Evolutionary conservation across 2,329 filamentous ascomycete species (phyloP).

Genomic region (Mycocentrospora acerina): DNA sequence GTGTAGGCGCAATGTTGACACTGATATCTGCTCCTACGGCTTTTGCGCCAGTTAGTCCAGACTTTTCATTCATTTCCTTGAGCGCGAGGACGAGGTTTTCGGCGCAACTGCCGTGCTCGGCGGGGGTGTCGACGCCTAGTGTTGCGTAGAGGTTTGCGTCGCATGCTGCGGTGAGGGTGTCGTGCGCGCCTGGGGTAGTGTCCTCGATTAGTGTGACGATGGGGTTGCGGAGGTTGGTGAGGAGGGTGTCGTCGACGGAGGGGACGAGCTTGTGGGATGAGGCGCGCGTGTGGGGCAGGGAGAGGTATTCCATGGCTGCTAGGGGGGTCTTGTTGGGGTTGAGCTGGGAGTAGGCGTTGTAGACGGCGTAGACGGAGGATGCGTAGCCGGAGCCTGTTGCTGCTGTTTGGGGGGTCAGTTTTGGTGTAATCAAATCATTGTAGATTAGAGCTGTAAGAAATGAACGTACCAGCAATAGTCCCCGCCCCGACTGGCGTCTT

Average conservation of each 20-base stretch:
- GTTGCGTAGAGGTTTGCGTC: conserved; percentile 47
- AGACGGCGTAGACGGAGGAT: conserved; percentile 51
- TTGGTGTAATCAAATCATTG: neutral
- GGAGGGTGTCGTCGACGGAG: conserved; percentile 44
- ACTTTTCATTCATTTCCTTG: conserved; percentile 50
- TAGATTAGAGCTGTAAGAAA: too few species aligned
- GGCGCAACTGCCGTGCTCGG: conserved; percentile 50
- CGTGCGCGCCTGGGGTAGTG: conserved; percentile 46
- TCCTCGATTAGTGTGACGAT: conserved; percentile 52
- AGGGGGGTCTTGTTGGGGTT: conserved; percentile 33
- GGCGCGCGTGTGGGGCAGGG: conserved; percentile 48
- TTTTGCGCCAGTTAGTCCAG: conserved; percentile 49
- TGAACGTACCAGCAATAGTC: conserved; percentile 45
- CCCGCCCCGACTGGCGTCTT: conserved; percentile 54
- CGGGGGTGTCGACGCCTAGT: conserved; percentile 47
- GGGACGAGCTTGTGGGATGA: conserved; percentile 46
- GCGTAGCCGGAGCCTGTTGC: conserved; percentile 51
- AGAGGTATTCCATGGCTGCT: conserved; percentile 51
- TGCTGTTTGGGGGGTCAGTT: conserved; percentile 23
- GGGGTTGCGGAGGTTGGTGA: conserved; percentile 50
- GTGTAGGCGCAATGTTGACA: conserved; percentile 50
- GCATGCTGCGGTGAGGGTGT: conserved; percentile 52
- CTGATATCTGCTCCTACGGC: conserved; percentile 51
- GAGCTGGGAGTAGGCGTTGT: conserved; percentile 48
- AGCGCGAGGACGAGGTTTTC: conserved; percentile 53